phyloP scores from a whole-genome alignment of 257 asterid genomes.

The Verbascum thapsus region DNA sequence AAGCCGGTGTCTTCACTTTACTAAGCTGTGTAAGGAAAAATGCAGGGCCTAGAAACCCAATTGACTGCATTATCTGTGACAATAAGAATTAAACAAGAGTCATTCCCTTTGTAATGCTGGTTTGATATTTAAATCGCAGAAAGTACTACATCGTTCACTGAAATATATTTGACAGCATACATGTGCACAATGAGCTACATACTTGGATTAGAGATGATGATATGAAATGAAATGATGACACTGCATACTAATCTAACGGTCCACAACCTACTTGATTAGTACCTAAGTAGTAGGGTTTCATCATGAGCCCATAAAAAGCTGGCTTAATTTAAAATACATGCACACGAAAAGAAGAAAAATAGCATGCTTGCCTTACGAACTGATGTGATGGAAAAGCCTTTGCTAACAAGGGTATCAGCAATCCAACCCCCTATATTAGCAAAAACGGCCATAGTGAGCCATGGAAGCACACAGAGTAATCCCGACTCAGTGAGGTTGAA shows the following conservation, averaged over 20 bases:
- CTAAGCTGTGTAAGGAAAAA: conserved; percentile 82
- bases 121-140: not conserved
- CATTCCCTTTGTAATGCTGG: not conserved
- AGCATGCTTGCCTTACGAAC: conserved; percentile 41
- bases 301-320: no score
- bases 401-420: conserved; percentile 90
- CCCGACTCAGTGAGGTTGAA: conserved; percentile 95
- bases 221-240: no score
- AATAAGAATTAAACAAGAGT: conserved; percentile 24
- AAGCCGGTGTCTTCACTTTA: conserved; percentile 77
- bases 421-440: conserved; percentile 96
- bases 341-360: not conserved
- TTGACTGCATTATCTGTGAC: conserved; percentile 92
- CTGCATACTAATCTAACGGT: no score
- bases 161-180: conserved; percentile 21
- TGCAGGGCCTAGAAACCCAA: conserved; percentile 96
- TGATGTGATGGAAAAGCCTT: conserved; percentile 72
- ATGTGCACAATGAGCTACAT: conserved; percentile 13
- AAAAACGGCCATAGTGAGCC: conserved; percentile 95
- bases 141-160: not conserved
- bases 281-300: no score
- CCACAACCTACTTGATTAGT: no score
- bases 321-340: no score
- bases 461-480: conserved; percentile 82
- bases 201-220: no score